Percentiles rank a stretch among this genome's conserved stretches.
Conservation (phyloP, 192 early-diverging fungal species). For the Gonapodya prolifera region DNA sequence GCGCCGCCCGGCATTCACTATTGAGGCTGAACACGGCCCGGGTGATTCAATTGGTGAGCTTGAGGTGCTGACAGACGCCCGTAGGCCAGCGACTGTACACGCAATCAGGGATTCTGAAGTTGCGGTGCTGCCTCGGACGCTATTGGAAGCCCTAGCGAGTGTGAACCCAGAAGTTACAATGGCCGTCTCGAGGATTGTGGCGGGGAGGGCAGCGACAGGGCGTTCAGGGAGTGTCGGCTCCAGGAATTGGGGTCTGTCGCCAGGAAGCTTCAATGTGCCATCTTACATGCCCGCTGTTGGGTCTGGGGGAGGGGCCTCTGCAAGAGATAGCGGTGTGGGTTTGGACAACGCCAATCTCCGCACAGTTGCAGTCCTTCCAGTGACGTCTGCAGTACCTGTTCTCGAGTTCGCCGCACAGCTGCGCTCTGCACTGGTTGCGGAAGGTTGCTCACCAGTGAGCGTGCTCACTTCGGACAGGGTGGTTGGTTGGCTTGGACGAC, state of each 20-base stretch:
- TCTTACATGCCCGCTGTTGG: neutral
- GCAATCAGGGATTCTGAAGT: slow-evolving; percentile 96
- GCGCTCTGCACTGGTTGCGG: slow-evolving; percentile 49
- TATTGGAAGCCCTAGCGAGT: slow-evolving; percentile 83
- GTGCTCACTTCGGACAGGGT: slow-evolving; percentile 73
- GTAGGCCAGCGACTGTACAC: slow-evolving; percentile 73
- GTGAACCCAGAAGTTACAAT: slow-evolving; percentile 86
- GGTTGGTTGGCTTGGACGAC: slow-evolving; percentile 68
- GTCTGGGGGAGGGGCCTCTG: neutral
- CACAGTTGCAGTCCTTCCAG: slow-evolving; percentile 87
- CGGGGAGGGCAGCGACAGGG: slow-evolving; percentile 21
- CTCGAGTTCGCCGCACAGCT: slow-evolving; percentile 77
- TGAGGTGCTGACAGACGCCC: slow-evolving; percentile 64
- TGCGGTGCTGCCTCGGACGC: slow-evolving; percentile 84
- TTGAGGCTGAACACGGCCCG: slow-evolving; percentile 84
- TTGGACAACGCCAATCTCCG: slow-evolving; percentile 80
- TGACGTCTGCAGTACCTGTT: slow-evolving; percentile 67
- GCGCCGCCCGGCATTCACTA: slow-evolving; percentile 41
- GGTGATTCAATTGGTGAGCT: slow-evolving; percentile 93
- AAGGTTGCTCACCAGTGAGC: slow-evolving; percentile 52
- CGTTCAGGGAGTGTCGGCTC: neutral
- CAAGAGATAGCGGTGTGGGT: neutral
- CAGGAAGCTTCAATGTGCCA: neutral
- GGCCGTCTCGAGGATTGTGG: slow-evolving; percentile 80
- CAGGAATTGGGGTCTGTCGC: neutral